Evolutionary conservation across 1,284 basidiomycete species (phyloP), one percentile per base, ranked within the genome.

Genomic region (Cronartium ribicola): DNA sequence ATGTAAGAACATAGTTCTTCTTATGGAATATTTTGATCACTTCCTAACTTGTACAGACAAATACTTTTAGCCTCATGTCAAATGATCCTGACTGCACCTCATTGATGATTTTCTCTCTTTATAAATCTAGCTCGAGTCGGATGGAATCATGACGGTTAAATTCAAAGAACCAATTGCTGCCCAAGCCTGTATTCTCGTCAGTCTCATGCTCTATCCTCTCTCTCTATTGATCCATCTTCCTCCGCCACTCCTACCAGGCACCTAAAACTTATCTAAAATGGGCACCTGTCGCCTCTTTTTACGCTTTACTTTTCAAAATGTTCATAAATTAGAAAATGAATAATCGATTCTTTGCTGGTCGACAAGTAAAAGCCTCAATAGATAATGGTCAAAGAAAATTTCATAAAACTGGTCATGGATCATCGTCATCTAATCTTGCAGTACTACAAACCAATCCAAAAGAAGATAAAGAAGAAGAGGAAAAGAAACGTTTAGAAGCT

Each of bases 121-220:
- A 60, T 77, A 3, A 14, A 36, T 39, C 68, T 82, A 97, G 93
- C 87, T 89, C 83, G 96, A 99, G 81, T 84, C 88, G 29, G 93
- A 97, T 55, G 96, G 96, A 1, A 84, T 98, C 73, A 97, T 99
- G 87, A 95, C 94, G 0, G 89, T 98, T 76, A 95, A 95, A 78
- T 99, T 98, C 84, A 88, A 88, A 75, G 92, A 95, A 77, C 85
- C 90, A 5, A 79, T 92, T 3, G 88, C 91, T 69, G 95, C 95
- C 0, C 88, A 91, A 80, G 92, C 91, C 4, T 98, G 95, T 79
- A 84, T 98, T 11, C 76, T 91, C 72, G 92, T 91, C 78, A 78
- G 90, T 85, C 14, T 40, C 69, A n/a, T n/a, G n/a, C n/a, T n/a
- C n/a, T n/a, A n/a, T n/a, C n/a, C n/a, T n/a, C n/a, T n/a, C n/a